Base-by-base conservation (phyloP, 202 grass and related monocot genomes). In the Zoysia matrella region DNA sequence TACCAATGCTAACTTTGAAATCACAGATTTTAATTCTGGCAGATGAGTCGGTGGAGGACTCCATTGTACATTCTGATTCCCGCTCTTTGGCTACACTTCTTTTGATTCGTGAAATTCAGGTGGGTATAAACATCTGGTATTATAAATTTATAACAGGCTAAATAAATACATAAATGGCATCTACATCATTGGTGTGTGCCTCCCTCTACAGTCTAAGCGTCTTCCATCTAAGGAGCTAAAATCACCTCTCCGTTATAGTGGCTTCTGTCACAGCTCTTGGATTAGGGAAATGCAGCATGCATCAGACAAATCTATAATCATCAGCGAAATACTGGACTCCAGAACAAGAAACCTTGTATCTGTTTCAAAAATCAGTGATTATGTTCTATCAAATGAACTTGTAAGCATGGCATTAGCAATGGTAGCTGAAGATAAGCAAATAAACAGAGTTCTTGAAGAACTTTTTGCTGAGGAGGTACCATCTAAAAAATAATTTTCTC, bases 371-470 rank as follows among this genome's bases (percentile, higher is more conserved):
- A 98, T 98, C 85, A 98, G 95, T 1, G 92, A 98, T 55, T 98
- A 98, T 51, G 89, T 98, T 70, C 73, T 95, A 55, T 98, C 95
- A 55, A 98, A 95, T 84, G 95, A 98, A 68, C 88, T 98, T 64
- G 95, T 98, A 61, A 98, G 95, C 70, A 98, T 98, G 95, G 95
- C 95, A 56, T 75, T 98, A 80, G 92, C 95, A 84, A 98, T 98
- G 95, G 95, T 98, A 71, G 95, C 92, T 22, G 95, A 98, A 86
- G 95, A 98, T 82, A 93, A 95, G 82, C 95, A 98, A 86, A 98
- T 95, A 74, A 98, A 98, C 69, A 86, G 89, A 64, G 95, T 98
- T 67, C 88, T 98, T 14, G 95, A 98, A 76, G 95, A 98, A 69
- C 92, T 95, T 61, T 98, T 98, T 69, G 92, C 95, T 40, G 92